Conservation (phyloP, 768 basidiomycete genomes). For the Mycena vitilis region DNA sequence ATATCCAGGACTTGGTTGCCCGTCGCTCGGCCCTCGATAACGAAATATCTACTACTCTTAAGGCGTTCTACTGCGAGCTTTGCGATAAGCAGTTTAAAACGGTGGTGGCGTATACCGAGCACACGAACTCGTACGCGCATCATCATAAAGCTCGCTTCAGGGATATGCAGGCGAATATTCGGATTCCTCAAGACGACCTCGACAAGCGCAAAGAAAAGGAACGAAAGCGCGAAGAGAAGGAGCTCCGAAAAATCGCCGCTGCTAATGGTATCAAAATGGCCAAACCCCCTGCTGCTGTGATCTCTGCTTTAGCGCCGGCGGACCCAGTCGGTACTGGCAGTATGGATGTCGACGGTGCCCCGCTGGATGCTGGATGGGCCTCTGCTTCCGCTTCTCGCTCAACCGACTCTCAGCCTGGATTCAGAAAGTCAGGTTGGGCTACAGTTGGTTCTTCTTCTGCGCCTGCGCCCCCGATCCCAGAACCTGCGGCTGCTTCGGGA, state of each 20-base stretch:
- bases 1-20: constrained; percentile 68
- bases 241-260: constrained; percentile 84
- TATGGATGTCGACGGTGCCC: constrained; percentile 45
- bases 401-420: constrained; percentile 43
- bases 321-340: constrained; percentile 39
- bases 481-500: constrained; percentile 20
- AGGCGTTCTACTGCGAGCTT: constrained; percentile 82
- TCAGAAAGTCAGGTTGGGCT: constrained; percentile 64
- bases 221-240: constrained; percentile 86
- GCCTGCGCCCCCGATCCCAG: constrained; percentile 17
- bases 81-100: constrained; percentile 92
- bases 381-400: constrained; percentile 44
- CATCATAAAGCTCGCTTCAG: constrained; percentile 86
- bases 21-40: constrained; percentile 72
- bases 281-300: constrained; percentile 47
- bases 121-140: constrained; percentile 90
- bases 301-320: constrained; percentile 33
- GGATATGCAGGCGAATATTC: constrained; percentile 84
- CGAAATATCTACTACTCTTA: constrained; percentile 76
- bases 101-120: constrained; percentile 89
- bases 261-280: constrained; percentile 83
- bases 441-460: constrained; percentile 49
- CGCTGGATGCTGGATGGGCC: constrained; percentile 66
- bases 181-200: constrained; percentile 73
- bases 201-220: constrained; percentile 89